phyloP scores from a whole-genome alignment of 2,329 filamentous ascomycete species.

The Sporothrix brasiliensis region DNA sequence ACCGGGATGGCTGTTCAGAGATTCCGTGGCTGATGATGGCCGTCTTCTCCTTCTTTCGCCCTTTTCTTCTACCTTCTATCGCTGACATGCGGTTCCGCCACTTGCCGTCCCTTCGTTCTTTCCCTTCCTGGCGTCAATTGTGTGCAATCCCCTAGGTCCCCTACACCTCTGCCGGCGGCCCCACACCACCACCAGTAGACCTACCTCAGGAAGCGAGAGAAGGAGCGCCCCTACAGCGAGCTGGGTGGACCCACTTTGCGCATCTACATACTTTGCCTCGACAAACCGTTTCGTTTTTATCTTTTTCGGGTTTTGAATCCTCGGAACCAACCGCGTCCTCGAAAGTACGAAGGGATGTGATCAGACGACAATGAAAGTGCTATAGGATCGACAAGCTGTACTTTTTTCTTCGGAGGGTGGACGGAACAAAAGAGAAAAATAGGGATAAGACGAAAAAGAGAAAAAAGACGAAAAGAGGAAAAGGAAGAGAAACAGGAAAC shows the following conservation, averaged over 20 bases:
- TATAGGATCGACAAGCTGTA: background rate
- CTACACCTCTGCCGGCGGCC: background rate
- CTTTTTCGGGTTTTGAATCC: background rate
- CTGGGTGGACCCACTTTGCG: background rate
- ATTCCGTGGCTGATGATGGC: background rate
- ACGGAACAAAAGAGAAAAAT: no score
- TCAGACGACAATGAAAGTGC: background rate
- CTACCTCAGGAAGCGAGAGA: background rate
- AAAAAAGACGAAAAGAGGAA: no score
- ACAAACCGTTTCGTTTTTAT: background rate
- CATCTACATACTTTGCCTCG: background rate
- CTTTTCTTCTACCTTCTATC: background rate
- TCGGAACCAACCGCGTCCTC: conserved; percentile 13
- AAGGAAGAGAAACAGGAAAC: no score
- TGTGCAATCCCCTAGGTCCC: conserved; percentile 3
- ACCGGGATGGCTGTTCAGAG: no score
- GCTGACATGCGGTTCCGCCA: background rate
- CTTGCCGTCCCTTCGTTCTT: background rate
- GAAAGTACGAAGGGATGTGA: background rate
- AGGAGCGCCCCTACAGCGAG: background rate
- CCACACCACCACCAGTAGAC: conserved; percentile 28
- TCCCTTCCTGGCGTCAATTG: background rate
- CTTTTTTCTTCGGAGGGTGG: background rate
- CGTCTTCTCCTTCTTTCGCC: background rate
- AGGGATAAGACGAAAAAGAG: no score